Conservation (phyloP, 441 rosid species). For the Adansonia rubrostipa region DNA sequence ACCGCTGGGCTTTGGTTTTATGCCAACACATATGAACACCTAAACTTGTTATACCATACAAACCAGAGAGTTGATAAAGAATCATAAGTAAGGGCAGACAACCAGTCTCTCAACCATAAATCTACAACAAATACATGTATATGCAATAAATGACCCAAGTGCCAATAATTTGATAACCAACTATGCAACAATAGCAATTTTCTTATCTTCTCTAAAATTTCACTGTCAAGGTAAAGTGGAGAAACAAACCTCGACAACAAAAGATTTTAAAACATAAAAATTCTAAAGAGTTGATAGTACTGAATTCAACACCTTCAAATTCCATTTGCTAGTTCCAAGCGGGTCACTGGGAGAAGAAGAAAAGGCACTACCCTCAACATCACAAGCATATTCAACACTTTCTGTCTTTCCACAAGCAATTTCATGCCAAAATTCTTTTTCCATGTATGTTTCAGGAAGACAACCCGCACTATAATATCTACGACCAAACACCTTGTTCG, state of each 20-base stretch:
- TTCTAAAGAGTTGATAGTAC: conserved; percentile 29
- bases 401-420: conserved; percentile 97
- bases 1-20: not conserved
- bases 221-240: not conserved
- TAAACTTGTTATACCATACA: not conserved
- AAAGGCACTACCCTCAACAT: conserved; percentile 99
- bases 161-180: not conserved
- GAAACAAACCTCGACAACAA: conserved; percentile 14
- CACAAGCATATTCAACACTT: conserved; percentile 98
- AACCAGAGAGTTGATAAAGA: not conserved
- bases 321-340: conserved; percentile 97
- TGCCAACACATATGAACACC: not conserved
- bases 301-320: conserved; percentile 79
- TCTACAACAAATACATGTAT: not conserved
- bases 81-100: not conserved
- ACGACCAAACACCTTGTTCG: conserved; percentile 91
- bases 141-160: not conserved
- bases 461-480: conserved; percentile 91
- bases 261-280: conserved; percentile 19
- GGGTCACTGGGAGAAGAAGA: conserved; percentile 84
- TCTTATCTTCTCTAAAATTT: not conserved
- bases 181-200: not conserved
- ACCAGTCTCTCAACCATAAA: not conserved
- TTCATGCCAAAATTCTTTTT: conserved; percentile 99
- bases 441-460: conserved; percentile 90